These are phyloP conservation scores for Catharanthus roseus DNA, from an alignment of 257 asterid genomes.

Conservation along the genomic window DNA sequence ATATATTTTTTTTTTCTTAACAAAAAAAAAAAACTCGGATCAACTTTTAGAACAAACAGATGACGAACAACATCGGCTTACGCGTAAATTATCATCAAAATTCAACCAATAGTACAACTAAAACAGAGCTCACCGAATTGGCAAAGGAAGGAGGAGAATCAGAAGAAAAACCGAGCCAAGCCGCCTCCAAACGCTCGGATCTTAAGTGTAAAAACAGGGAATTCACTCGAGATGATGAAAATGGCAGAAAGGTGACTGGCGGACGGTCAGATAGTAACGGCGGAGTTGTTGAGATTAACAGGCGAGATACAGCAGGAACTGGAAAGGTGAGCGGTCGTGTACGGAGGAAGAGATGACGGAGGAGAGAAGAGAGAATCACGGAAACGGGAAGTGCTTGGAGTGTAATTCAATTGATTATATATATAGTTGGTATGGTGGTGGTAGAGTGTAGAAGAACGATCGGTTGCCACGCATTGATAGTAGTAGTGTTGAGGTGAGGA, in stretches of 20 bases:
- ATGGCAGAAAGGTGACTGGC: not conserved
- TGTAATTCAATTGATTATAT: not conserved
- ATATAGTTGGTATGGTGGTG: not conserved
- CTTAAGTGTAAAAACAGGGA: not conserved
- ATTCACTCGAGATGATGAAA: not conserved
- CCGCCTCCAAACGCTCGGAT: constrained; percentile 1
- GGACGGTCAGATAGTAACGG: not conserved
- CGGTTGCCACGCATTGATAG: not conserved
- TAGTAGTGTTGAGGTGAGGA: too few relatives aligned
- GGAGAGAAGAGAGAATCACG: constrained; percentile 6
- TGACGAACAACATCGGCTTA: too few relatives aligned
- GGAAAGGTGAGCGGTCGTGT: not conserved
- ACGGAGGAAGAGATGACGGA: not conserved
- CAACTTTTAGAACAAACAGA: constrained; percentile 9
- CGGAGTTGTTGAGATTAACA: not conserved
- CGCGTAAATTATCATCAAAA: not conserved
- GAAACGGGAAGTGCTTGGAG: not conserved
- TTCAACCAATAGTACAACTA: not conserved
- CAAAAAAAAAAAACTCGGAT: not conserved
- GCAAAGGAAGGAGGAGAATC: not conserved
- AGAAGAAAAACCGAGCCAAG: not conserved
- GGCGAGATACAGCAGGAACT: constrained; percentile 1
- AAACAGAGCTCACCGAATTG: not conserved
- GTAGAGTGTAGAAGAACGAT: not conserved
- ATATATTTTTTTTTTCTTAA: not conserved